Conservation (phyloP, 129 eudicot genomes). For the Saposhnikovia divaricata region DNA sequence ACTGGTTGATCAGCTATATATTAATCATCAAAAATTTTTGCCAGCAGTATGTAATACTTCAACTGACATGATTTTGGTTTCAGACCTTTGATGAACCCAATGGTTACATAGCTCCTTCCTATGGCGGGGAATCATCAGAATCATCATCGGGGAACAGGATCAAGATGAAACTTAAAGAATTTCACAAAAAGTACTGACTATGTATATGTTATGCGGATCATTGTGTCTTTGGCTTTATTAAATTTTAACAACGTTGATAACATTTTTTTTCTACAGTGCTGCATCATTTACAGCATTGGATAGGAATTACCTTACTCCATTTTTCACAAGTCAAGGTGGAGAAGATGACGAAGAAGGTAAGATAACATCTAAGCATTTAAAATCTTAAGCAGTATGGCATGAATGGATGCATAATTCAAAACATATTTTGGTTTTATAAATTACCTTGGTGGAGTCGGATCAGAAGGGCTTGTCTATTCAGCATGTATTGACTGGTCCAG, state of each 20-base stretch:
- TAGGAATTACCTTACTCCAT: slow-evolving; percentile 95
- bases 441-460: background rate
- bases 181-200: slow-evolving; percentile 59
- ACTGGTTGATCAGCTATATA: background rate
- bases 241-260: background rate
- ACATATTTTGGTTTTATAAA: slow-evolving; percentile 1
- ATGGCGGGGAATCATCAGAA: slow-evolving; percentile 63
- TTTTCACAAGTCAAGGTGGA: slow-evolving; percentile 82
- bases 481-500: background rate
- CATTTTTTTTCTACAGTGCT: slow-evolving; percentile 38
- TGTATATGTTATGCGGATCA: background rate
- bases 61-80: slow-evolving; percentile 13
- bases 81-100: slow-evolving; percentile 63
- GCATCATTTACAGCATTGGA: slow-evolving; percentile 83
- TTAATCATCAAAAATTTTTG: background rate
- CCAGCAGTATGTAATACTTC: background rate
- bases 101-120: slow-evolving; percentile 66
- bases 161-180: slow-evolving; percentile 89
- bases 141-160: slow-evolving; percentile 82
- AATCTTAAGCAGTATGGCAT: background rate
- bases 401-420: background rate
- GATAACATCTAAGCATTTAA: slow-evolving; percentile 8
- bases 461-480: background rate
- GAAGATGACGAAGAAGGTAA: slow-evolving; percentile 70
- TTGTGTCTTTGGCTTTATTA: background rate